Evolutionary conservation across 495 filamentous ascomycete species (phyloP), one percentile per base, ranked within the genome.

Genomic region (Bacidia gigantensis): DNA sequence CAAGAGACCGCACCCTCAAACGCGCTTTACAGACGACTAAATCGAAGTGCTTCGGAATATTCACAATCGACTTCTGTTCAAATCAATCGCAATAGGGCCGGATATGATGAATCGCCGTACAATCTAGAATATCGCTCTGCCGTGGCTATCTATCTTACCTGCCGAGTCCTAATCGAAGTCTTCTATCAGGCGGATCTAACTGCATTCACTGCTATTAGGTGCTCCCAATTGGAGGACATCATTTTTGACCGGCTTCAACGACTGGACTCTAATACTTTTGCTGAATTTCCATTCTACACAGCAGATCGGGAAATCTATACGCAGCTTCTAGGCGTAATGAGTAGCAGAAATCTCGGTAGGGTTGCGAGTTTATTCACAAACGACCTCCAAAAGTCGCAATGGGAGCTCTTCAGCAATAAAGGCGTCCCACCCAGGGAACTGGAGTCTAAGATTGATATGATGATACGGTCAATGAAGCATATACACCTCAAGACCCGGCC

Each of bases 291-390:
- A 3, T 75, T 95, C 7, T 83, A 86, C 54, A 78, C 89, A 69
- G 83, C 92, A 14, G 96, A 97, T 64, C 97, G 92, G 92, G 83
- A 83, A 50, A 81, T 97, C 11, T 95, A 94, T 60, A 82, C 84
- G 22, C 87, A 94, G 60, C 69, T 97, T 17, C 72, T 99, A 11
- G 92, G 92, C 12, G 89, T 86, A 22, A 95, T 99, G 89, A 94
- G 92, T 65, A 84, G 83, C 49, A 78, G 87, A 56, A 87, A 89
- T 61, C 95, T 99, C 65, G 69, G 78, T 24, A 86, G 79, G 54
- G 90, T 99, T 25, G 76, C 85, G 22, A 77, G 81, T 50, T 79
- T 86, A 21, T 99, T 93, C 62, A 67, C 93, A 50, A 65, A 65
- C 20, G 89, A 96, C 62, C 75, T 99, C 3, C 83, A 86, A 48